phyloP scores from a whole-genome alignment of 169 alveolate genomes.

The Babesia ovata region DNA sequence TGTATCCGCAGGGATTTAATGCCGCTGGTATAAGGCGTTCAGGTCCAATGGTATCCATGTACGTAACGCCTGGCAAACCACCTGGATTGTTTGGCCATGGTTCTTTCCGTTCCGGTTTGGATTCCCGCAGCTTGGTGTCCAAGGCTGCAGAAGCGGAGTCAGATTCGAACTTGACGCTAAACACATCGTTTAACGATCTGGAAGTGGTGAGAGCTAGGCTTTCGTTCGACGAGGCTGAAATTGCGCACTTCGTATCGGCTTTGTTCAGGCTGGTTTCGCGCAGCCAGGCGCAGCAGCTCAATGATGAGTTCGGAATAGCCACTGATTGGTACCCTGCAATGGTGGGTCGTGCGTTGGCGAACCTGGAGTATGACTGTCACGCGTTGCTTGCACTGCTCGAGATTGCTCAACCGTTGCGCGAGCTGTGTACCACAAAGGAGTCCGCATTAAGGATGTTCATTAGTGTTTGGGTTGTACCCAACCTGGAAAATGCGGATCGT shows the following conservation, averaged over 20 bases:
- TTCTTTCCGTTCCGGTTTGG: too few species aligned
- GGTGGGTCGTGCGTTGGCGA: slow-evolving; percentile 8
- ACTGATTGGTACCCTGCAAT: slow-evolving; percentile 21
- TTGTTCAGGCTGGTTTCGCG: slow-evolving; percentile 1
- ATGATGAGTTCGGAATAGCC: background rate
- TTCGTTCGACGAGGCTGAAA: background rate
- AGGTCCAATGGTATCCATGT: too few species aligned
- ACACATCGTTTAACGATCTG: background rate
- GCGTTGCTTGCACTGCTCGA: background rate
- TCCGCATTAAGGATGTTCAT: slow-evolving; percentile 34
- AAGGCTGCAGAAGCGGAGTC: too few species aligned
- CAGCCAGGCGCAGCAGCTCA: background rate
- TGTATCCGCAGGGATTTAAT: too few species aligned
- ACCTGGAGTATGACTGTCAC: background rate
- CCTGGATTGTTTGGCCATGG: too few species aligned
- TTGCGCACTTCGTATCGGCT: background rate
- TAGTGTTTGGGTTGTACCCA: slow-evolving; percentile 39
- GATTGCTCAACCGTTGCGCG: background rate
- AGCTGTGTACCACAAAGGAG: slow-evolving; percentile 14
- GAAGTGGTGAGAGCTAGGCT: background rate
- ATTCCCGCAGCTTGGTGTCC: too few species aligned
- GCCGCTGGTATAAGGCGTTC: too few species aligned
- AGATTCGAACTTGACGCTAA: background rate
- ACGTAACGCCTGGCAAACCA: too few species aligned
- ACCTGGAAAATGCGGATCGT: background rate